phyloP scores from a whole-genome alignment of 1,139 yeast genomes.

The Saccharomyces hybrid region DNA sequence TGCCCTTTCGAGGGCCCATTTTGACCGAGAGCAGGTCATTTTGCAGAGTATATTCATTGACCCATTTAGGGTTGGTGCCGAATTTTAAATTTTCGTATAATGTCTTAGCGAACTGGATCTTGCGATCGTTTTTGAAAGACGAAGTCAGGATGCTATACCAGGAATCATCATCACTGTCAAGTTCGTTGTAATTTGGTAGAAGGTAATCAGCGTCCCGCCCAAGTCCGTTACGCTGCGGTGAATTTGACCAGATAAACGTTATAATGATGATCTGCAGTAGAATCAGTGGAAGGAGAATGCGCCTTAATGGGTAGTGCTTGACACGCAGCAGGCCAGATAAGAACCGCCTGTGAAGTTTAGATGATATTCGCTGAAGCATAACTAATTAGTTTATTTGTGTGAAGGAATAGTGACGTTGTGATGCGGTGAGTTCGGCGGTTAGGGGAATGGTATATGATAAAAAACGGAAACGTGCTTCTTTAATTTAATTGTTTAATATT shows the following conservation, averaged over 20 bases:
- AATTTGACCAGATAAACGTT: neutral
- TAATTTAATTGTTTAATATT: neutral
- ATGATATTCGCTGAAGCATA: neutral
- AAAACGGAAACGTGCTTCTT: neutral
- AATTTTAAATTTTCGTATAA: slow-evolving; percentile 17
- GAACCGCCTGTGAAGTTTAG: neutral
- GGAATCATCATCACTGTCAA: neutral
- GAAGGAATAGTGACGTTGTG: neutral
- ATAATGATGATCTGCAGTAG: neutral
- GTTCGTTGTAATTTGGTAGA: neutral
- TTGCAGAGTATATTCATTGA: slow-evolving; percentile 15
- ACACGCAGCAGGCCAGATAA: neutral
- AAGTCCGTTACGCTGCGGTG: neutral
- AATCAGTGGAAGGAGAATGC: neutral
- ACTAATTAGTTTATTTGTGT: neutral
- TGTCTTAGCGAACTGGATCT: slow-evolving; percentile 14
- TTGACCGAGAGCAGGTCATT: slow-evolving; percentile 13
- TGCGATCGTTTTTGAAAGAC: neutral
- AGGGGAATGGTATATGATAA: neutral
- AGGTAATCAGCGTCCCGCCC: neutral
- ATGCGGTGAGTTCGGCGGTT: neutral
- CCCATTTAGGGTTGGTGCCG: slow-evolving; percentile 15
- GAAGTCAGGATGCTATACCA: neutral
- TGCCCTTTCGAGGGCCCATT: slow-evolving; percentile 13
- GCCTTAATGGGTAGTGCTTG: neutral